These are phyloP conservation scores for Sporothrix sp. DNA, from an alignment of 2,329 filamentous ascomycete genomes.

Conservation along the genomic window DNA sequence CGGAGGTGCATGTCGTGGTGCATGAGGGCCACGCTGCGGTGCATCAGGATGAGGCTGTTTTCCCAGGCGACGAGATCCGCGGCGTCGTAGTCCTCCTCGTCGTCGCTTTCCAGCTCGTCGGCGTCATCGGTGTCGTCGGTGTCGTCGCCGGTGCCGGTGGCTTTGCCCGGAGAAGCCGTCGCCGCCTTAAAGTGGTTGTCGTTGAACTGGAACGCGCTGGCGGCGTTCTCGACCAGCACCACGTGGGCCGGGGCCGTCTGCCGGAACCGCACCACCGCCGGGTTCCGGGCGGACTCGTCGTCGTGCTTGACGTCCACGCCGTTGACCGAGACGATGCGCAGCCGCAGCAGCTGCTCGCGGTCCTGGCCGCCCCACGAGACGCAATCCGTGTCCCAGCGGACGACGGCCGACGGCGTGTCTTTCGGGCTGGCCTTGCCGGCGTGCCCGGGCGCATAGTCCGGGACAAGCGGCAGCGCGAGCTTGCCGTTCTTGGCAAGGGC, in stretches of 20 bases:
- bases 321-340: conserved; percentile 35
- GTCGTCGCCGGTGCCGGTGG: neutral
- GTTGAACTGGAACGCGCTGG: conserved; percentile 22
- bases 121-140: neutral
- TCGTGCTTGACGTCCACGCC: conserved; percentile 25
- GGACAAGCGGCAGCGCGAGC: conserved; percentile 33
- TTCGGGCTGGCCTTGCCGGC: conserved; percentile 1
- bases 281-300: conserved; percentile 23
- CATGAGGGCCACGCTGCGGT: conserved; percentile 8
- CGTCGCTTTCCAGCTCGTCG: neutral
- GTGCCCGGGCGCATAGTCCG: too few species aligned
- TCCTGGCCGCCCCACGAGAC: conserved; percentile 30
- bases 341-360: conserved; percentile 35
- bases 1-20: conserved; percentile 15
- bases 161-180: neutral
- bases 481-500: conserved; percentile 33
- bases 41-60: conserved; percentile 11
- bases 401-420: conserved; percentile 26
- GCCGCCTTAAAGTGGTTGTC: conserved; percentile 2
- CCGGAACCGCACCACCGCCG: conserved; percentile 36
- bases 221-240: conserved; percentile 32
- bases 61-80: conserved; percentile 16
- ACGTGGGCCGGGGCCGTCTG: conserved; percentile 36
- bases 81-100: conserved; percentile 11
- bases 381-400: conserved; percentile 40